Base-by-base conservation (phyloP, 495 filamentous ascomycete genomes). In the Tuber microsphaerosporum region DNA sequence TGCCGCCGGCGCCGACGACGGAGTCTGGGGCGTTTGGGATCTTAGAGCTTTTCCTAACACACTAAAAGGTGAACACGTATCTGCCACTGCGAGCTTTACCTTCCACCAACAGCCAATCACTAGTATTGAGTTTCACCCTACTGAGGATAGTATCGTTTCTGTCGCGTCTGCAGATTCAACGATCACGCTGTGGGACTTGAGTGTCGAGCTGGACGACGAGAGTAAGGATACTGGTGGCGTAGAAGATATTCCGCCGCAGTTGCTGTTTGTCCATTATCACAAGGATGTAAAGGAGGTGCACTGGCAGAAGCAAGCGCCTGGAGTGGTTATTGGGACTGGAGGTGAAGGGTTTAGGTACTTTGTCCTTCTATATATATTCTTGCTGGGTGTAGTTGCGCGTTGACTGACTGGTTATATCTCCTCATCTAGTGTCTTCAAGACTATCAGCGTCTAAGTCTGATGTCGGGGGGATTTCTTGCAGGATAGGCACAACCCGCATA, bases 71-170 rank as follows among this genome's bases (percentile, higher is more conserved):
- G 87, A 86, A 77, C 82, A 84, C 26, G 80, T 86, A n/a, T 74
- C 83, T 70, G 81, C 86, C 0, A 92, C 97, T 2, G 95, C 95
- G 2, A 91, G 90, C 45, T 99, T 97, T 84, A 88, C 90, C 79
- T 97, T 96, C 87, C 95, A 99, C 85, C 92, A 92, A 84, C 92
- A 97, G 84, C 94, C 97, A 76, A 92, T 99, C 81, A 98, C 95
- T 22, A 93, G 91, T 82, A 88, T 99, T 37, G 94, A 99, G 85
- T 99, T 96, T 94, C 94, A 99, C 84, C 95, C 95, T 22, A 92
- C 92, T 4, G 95, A 99, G 79, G 94, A 99, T 85, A 93, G 91
- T 83, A 94, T 97, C 74, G 90, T 99, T 22, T 92, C 92, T 10
- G 93, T 97, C 31, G 94, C 92, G 14, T 93, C 93, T 2, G 95